Evolutionary conservation across 1,139 yeast genomes (phyloP).

Genomic region (Protomyces inundatus): DNA sequence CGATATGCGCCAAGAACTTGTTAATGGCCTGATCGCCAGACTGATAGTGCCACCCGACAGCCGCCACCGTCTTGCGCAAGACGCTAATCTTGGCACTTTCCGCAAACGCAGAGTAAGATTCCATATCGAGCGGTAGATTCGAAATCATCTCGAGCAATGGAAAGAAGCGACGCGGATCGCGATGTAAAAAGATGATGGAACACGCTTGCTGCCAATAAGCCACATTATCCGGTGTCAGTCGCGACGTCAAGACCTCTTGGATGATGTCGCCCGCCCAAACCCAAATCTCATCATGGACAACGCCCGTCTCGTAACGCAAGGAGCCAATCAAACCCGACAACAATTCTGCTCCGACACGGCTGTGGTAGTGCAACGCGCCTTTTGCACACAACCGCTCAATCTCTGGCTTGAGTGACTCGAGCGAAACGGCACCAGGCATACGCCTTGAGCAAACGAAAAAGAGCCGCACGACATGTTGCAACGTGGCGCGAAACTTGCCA

Average conservation of each 20-base stretch:
- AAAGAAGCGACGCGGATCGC: slow-evolving; percentile 62
- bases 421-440: slow-evolving; percentile 23
- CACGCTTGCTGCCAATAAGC: slow-evolving; percentile 73
- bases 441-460: slow-evolving; percentile 21
- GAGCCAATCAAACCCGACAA: slow-evolving; percentile 38
- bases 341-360: slow-evolving; percentile 42
- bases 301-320: slow-evolving; percentile 32
- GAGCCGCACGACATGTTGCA: slow-evolving; percentile 28
- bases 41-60: slow-evolving; percentile 57
- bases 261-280: slow-evolving; percentile 52
- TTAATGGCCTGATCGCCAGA: slow-evolving; percentile 42
- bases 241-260: slow-evolving; percentile 50
- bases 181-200: slow-evolving; percentile 45
- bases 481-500: slow-evolving; percentile 35
- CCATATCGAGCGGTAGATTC: slow-evolving; percentile 48
- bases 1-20: slow-evolving; percentile 46
- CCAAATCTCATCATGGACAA: slow-evolving; percentile 35
- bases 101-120: slow-evolving; percentile 60
- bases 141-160: slow-evolving; percentile 48
- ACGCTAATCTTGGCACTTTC: slow-evolving; percentile 62
- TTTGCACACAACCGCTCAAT: slow-evolving; percentile 23
- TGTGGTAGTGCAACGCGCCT: slow-evolving; percentile 35
- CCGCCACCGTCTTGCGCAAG: slow-evolving; percentile 51
- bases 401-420: slow-evolving; percentile 22
- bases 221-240: slow-evolving; percentile 69